phyloP scores from a whole-genome alignment of 306 rosid genomes.

The Prunus kanzakura region DNA sequence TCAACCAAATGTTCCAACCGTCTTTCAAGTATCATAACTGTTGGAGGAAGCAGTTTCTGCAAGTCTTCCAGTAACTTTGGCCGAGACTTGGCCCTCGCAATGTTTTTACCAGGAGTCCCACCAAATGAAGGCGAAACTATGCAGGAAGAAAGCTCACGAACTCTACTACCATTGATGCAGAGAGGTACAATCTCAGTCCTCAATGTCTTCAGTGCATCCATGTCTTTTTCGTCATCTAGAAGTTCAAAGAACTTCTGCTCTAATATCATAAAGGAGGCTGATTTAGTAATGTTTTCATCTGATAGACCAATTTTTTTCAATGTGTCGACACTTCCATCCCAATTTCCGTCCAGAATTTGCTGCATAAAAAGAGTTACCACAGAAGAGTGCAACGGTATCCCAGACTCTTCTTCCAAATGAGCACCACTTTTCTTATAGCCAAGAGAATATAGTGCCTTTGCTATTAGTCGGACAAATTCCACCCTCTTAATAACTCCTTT shows the following conservation, averaged over 20 bases:
- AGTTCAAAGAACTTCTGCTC: constrained; percentile 92
- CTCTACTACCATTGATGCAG: constrained; percentile 46
- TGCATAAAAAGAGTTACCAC: constrained; percentile 65
- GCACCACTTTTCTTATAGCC: constrained; percentile 87
- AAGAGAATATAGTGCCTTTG: constrained; percentile 86
- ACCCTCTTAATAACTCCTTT: constrained; percentile 80
- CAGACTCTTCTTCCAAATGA: constrained; percentile 88
- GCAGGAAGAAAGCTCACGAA: constrained; percentile 78
- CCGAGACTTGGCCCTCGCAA: constrained; percentile 51
- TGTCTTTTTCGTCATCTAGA: constrained; percentile 57
- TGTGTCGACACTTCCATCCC: constrained; percentile 77
- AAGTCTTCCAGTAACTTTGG: constrained; percentile 75
- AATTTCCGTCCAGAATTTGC: constrained; percentile 77
- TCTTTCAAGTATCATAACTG: constrained; percentile 86
- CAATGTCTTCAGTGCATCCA: constrained; percentile 81
- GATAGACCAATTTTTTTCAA: constrained; percentile 63
- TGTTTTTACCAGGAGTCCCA: constrained; percentile 37
- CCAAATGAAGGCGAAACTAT: constrained; percentile 55
- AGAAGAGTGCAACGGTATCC: constrained; percentile 73
- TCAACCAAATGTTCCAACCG: constrained; percentile 95
- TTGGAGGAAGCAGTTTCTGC: constrained; percentile 89
- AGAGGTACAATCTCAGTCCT: constrained; percentile 86
- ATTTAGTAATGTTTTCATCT: constrained; percentile 54
- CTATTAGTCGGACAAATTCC: constrained; percentile 93
- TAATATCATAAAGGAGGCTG: constrained; percentile 74